phyloP scores from a whole-genome alignment of 148 eudicot species.

The Nepenthes gracilis region DNA sequence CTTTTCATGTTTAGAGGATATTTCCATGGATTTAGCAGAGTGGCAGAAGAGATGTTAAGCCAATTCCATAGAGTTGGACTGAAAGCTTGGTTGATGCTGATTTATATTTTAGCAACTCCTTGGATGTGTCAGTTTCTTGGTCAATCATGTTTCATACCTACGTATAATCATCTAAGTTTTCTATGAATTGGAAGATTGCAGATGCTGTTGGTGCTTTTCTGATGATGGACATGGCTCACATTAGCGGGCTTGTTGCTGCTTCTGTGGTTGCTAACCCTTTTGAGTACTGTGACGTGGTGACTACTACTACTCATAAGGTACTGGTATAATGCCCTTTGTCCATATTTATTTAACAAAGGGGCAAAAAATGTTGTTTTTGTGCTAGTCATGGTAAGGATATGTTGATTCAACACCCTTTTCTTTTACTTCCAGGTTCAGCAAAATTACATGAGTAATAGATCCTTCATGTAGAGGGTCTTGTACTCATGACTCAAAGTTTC shows the following conservation, averaged over 20 bases:
- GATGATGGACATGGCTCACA: constrained; percentile 98
- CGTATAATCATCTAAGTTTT: constrained; percentile 9
- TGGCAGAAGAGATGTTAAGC: too few species aligned
- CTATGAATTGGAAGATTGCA: constrained; percentile 44
- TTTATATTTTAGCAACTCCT: background rate
- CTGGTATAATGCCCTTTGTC: background rate
- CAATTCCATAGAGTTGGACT: too few species aligned
- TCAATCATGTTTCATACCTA: background rate
- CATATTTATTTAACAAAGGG: background rate
- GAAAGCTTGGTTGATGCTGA: too few species aligned
- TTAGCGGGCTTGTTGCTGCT: constrained; percentile 95
- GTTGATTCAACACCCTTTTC: too few species aligned
- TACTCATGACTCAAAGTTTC: too few species aligned
- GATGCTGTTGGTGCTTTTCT: constrained; percentile 86
- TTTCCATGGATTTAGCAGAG: too few species aligned
- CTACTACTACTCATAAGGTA: constrained; percentile 96
- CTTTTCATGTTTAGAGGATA: too few species aligned
- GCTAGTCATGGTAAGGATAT: too few species aligned
- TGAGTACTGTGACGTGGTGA: constrained; percentile 81
- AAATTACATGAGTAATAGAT: too few species aligned
- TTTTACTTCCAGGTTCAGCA: too few species aligned
- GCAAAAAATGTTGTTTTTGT: too few species aligned
- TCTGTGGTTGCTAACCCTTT: constrained; percentile 82
- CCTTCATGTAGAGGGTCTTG: too few species aligned
- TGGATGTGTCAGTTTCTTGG: background rate